Conservation (phyloP, 1,139 yeast species). For the Zhuliangozyma parablackwelliae region DNA sequence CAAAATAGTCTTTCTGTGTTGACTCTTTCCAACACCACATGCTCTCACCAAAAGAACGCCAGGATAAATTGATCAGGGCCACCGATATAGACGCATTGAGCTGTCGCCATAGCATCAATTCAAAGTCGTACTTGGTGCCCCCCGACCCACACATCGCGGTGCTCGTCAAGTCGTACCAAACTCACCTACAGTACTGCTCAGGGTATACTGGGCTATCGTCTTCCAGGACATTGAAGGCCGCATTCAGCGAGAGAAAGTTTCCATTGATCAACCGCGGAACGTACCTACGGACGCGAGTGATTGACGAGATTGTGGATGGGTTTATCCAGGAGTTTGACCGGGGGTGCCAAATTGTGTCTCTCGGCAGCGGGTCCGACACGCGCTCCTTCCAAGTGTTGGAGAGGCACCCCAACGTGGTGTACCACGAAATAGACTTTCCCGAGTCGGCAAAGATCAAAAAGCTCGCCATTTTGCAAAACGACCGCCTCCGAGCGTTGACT, state of each 20-base stretch:
- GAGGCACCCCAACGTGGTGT: constrained; percentile 24
- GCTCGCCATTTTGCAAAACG: constrained; percentile 40
- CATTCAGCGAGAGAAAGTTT: constrained; percentile 46
- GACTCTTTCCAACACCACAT: no score
- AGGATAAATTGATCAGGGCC: constrained; percentile 53
- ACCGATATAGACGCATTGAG: constrained; percentile 87
- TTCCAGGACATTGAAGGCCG: constrained; percentile 35
- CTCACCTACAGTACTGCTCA: constrained; percentile 31
- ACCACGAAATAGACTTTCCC: constrained; percentile 75
- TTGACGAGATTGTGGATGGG: constrained; percentile 49
- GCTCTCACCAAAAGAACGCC: constrained; percentile 33
- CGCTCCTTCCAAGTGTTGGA: constrained; percentile 54
- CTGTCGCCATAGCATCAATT: constrained; percentile 60
- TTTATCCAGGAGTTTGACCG: constrained; percentile 36
- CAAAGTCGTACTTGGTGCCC: constrained; percentile 46
- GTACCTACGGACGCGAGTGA: constrained; percentile 63
- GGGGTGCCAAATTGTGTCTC: constrained; percentile 61
- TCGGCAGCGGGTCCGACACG: constrained; percentile 98
- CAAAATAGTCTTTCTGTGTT: no score
- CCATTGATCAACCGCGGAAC: constrained; percentile 87
- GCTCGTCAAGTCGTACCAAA: constrained; percentile 39
- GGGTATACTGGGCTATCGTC: constrained; percentile 41
- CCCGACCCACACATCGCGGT: constrained; percentile 46
- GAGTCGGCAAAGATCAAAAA: constrained; percentile 60
- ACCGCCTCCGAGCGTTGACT: constrained; percentile 16